Conservation (phyloP, 1,139 yeast species). For the Saccharomycopsis crataegensis region DNA sequence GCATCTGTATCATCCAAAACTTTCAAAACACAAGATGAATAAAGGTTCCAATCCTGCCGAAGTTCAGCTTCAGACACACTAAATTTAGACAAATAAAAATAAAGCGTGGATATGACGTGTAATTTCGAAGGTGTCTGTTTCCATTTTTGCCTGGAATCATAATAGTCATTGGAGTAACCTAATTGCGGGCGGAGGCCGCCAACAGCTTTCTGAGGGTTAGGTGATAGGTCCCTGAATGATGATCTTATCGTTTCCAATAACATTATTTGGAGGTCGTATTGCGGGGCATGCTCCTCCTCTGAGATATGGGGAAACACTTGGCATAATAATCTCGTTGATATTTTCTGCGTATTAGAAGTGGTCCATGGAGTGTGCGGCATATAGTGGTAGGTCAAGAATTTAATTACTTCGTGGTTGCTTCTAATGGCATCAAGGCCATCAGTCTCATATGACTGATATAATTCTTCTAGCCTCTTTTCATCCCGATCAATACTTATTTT, state of each 20-base stretch:
- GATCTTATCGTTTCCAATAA: neutral
- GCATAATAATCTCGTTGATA: neutral
- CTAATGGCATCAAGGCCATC: no score
- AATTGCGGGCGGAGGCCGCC: constrained; percentile 13
- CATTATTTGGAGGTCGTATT: neutral
- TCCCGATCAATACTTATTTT: no score
- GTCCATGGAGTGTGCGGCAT: constrained; percentile 12
- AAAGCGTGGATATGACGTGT: constrained; percentile 5
- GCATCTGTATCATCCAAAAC: constrained; percentile 14
- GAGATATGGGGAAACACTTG: neutral
- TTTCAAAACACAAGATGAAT: constrained; percentile 4
- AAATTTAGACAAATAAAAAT: constrained; percentile 3
- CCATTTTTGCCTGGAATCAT: constrained; percentile 8
- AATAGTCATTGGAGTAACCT: constrained; percentile 1
- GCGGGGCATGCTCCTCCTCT: neutral
- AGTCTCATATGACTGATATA: no score
- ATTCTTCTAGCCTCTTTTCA: no score
- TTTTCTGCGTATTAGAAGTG: neutral
- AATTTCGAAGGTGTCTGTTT: neutral
- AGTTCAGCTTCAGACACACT: constrained; percentile 2
- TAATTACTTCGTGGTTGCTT: neutral
- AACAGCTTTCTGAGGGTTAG: neutral
- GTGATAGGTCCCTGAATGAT: neutral
- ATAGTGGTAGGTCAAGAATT: neutral
- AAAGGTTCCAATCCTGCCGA: constrained; percentile 5